These are phyloP conservation scores for Colletotrichum sp. DNA, from an alignment of 2,329 filamentous ascomycete species.

Conservation along the genomic window DNA sequence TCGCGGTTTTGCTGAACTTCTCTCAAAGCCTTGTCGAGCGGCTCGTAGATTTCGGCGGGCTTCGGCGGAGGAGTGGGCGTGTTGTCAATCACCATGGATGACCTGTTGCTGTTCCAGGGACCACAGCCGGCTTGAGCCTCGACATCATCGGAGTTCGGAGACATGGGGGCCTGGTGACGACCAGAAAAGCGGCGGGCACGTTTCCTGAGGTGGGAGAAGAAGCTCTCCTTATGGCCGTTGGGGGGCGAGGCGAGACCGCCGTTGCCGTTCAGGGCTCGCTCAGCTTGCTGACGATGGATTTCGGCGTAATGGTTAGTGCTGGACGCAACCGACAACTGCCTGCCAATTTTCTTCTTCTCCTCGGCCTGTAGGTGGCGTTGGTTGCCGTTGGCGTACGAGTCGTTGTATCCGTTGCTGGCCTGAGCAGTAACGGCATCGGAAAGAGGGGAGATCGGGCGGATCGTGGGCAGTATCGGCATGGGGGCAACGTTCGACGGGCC, in stretches of 20 bases:
- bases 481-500: constrained; percentile 81
- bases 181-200: constrained; percentile 91
- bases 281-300: constrained; percentile 87
- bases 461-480: constrained; percentile 95
- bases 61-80: constrained; percentile 55
- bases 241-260: constrained; percentile 77
- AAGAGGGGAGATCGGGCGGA: constrained; percentile 94
- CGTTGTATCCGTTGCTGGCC: constrained; percentile 68
- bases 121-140: constrained; percentile 93
- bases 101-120: constrained; percentile 86
- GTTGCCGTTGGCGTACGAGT: constrained; percentile 41
- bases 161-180: constrained; percentile 81
- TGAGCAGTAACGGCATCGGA: constrained; percentile 92
- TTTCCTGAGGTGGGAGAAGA: constrained; percentile 97
- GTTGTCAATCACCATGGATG: constrained; percentile 79
- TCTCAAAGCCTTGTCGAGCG: constrained; percentile 62
- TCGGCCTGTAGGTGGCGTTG: constrained; percentile 39
- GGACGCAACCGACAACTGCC: constrained; percentile 91
- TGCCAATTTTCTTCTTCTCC: constrained; percentile 89
- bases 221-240: constrained; percentile 87
- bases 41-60: constrained; percentile 60
- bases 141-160: constrained; percentile 82
- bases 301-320: constrained; percentile 93
- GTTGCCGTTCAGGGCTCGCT: constrained; percentile 86
- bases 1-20: constrained; percentile 59